Conservation (phyloP, 352 stramenopile species). For the Phytopythium helicoides region DNA sequence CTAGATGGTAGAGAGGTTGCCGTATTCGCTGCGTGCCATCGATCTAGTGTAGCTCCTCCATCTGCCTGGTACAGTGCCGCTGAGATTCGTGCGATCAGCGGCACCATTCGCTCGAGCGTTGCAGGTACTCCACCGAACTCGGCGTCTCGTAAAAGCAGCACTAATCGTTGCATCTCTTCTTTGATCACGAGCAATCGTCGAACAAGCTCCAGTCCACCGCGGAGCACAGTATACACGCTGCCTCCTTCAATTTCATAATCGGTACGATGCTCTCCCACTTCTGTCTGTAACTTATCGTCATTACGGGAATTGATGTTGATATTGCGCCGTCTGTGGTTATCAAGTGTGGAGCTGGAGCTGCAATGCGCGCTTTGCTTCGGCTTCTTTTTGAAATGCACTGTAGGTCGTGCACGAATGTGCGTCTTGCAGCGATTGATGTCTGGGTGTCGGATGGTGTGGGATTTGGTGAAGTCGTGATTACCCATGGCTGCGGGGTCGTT, state of each 20-base stretch:
- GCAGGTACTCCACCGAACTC: background rate
- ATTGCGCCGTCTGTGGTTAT: too few species aligned
- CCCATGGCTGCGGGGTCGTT: background rate
- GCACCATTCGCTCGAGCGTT: conserved; percentile 2
- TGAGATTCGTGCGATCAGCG: conserved; percentile 1
- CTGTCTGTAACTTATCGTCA: too few species aligned
- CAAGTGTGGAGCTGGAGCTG: too few species aligned
- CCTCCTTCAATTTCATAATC: background rate
- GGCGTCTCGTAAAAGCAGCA: conserved; percentile 3
- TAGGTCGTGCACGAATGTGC: too few species aligned
- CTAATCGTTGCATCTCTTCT: conserved; percentile 3
- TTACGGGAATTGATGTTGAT: too few species aligned
- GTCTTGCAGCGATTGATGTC: background rate
- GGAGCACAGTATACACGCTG: background rate
- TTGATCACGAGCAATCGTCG: conserved; percentile 4
- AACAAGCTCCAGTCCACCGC: conserved; percentile 4
- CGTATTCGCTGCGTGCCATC: conserved; percentile 1
- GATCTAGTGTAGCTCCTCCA: conserved; percentile 2
- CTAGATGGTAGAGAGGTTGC: background rate
- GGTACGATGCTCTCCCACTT: background rate
- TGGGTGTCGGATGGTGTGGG: background rate
- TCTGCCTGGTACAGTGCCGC: conserved; percentile 3
- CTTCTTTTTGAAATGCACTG: too few species aligned
- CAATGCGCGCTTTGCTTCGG: too few species aligned
- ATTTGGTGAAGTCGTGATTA: background rate